Base-by-base conservation (phyloP, 2,329 filamentous ascomycete genomes). In the Colletotrichum chlorophyti region DNA sequence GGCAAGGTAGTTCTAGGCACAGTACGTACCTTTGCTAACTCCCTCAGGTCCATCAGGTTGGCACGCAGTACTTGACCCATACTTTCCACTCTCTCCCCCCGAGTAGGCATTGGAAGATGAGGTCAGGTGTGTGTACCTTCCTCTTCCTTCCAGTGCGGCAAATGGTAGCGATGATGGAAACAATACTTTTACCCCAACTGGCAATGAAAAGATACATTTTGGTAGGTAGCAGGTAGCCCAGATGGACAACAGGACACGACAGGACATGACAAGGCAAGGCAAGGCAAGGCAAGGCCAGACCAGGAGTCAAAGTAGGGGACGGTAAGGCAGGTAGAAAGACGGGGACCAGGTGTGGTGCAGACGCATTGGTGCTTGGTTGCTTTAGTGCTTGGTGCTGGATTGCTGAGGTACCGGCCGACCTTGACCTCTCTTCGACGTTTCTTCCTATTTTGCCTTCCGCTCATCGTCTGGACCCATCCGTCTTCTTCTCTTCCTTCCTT, bases 381-480 rank as follows among this genome's bases (percentile, higher is more conserved):
- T n/a, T n/a, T n/a, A n/a, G n/a, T 49, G 46, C 46, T 49, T 49
- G 42, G 32, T 48, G 45, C 45, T 34, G 24, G 38, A 32, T 27
- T 49, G 32, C 32, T 49, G 34, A 34, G 32, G 32, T 49, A 35
- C 32, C 46, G 32, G 46, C 34, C 32, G 21, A 38, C 48, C 48
- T 48, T 35, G 48, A 42, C 17, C 49, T 43, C 37, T 58, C 53
- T 35, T 58, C 41, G 55, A 58, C 58, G 58, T 60, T 60, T 60
- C 45, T 41, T 58, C 53, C 43, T 54, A 61, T 51, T 55, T 59
- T 58, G 59, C 60, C 54, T 63, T 62, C 61, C 55, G 41, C 51
- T 57, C n/a, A n/a, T n/a, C 52, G 58, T 58, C 61, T 60, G 43
- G 55, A 42, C 35, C 55, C 45, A 40, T 43, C 55, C 51, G 27